Conservation (phyloP, 1,139 yeast genomes). For the Pichia sp. region DNA sequence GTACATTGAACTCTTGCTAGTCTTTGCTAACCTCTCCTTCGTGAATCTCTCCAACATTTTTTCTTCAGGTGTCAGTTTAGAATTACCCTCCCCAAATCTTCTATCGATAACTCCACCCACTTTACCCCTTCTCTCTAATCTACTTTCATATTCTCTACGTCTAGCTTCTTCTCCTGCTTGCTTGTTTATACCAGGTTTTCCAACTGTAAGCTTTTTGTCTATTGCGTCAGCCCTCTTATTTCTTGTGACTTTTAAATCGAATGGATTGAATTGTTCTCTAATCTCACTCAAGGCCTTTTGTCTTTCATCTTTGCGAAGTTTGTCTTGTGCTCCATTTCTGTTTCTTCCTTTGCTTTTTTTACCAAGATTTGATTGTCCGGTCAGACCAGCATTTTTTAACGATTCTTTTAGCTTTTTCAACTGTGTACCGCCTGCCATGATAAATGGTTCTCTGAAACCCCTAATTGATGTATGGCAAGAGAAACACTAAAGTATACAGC, state of each 20-base stretch:
- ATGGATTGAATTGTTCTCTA: constrained; percentile 82
- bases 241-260: constrained; percentile 71
- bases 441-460: background rate
- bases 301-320: constrained; percentile 64
- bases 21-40: constrained; percentile 66
- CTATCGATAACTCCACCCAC: constrained; percentile 79
- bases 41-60: constrained; percentile 95
- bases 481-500: no score
- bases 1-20: constrained; percentile 53
- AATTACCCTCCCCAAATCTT: constrained; percentile 87
- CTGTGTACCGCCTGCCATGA: constrained; percentile 82
- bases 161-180: constrained; percentile 77
- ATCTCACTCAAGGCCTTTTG: constrained; percentile 54
- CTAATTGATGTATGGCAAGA: no score
- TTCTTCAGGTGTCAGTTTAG: constrained; percentile 73
- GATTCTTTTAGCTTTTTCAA: constrained; percentile 76
- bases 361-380: constrained; percentile 71
- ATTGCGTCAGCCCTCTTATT: constrained; percentile 61
- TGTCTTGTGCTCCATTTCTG: constrained; percentile 49
- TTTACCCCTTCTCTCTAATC: constrained; percentile 56
- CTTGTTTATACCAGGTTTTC: constrained; percentile 68
- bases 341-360: constrained; percentile 45
- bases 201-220: constrained; percentile 58
- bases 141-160: constrained; percentile 61
- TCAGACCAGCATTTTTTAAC: constrained; percentile 70